Conservation (phyloP, 345 rosid species). For the Streptanthus diversifolius region DNA sequence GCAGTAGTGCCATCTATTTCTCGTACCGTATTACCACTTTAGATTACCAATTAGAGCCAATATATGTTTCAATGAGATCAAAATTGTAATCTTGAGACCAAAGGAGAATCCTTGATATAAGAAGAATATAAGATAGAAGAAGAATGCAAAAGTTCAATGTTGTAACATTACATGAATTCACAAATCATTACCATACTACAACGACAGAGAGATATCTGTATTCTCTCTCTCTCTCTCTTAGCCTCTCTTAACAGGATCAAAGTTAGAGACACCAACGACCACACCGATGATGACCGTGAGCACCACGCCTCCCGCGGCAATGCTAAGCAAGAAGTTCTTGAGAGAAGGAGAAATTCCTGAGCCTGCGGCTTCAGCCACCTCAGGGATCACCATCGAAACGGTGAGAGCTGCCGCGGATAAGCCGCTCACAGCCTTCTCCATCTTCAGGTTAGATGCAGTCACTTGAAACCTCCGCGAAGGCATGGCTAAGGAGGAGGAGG, state of each 20-base stretch:
- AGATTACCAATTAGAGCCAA: neutral
- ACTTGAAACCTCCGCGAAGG: constrained; percentile 36
- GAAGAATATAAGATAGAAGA: neutral
- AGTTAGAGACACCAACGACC: constrained; percentile 73
- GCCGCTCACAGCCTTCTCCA: constrained; percentile 63
- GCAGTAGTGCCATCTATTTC: too few relatives aligned
- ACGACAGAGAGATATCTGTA: neutral
- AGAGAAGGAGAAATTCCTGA: constrained; percentile 67
- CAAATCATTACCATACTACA: neutral
- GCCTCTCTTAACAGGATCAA: constrained; percentile 59
- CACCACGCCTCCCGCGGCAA: constrained; percentile 67
- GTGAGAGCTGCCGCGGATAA: constrained; percentile 68
- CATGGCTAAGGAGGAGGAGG: neutral
- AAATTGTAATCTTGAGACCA: neutral
- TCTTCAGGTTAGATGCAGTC: constrained; percentile 52
- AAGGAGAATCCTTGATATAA: neutral
- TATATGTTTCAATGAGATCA: neutral
- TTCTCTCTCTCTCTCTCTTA: constrained; percentile 1
- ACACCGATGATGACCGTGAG: constrained; percentile 57
- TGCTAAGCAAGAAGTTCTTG: constrained; percentile 92
- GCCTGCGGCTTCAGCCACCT: constrained; percentile 72
- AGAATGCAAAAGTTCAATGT: neutral
- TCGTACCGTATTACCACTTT: too few relatives aligned
- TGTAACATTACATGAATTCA: neutral
- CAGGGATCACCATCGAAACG: constrained; percentile 73